Conservation (phyloP, 2,329 filamentous ascomycete genomes). For the Gaeumannomyces tritici region DNA sequence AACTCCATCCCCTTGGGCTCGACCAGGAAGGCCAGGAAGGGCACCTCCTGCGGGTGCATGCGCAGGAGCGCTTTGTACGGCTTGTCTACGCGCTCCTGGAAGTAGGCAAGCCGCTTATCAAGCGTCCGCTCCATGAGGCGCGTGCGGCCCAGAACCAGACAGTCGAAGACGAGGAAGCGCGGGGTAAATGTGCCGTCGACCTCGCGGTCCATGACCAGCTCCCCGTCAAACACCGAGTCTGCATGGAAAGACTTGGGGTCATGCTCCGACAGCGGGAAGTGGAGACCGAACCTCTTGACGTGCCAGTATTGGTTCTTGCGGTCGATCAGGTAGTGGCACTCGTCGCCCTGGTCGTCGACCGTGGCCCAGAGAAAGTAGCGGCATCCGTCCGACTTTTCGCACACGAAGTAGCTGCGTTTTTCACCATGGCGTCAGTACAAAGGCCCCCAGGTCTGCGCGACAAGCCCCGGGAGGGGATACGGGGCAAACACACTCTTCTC, state of each 20-base stretch:
- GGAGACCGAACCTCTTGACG: constrained; percentile 58
- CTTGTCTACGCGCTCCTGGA: constrained; percentile 65
- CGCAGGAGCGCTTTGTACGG: constrained; percentile 57
- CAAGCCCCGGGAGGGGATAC: too few relatives aligned
- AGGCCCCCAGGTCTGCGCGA: not conserved
- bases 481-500: constrained; percentile 53
- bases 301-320: constrained; percentile 97
- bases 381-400: constrained; percentile 96
- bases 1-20: constrained; percentile 86
- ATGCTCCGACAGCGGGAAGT: constrained; percentile 67
- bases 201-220: constrained; percentile 79
- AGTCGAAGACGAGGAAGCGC: constrained; percentile 90
- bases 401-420: constrained; percentile 71
- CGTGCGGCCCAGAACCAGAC: constrained; percentile 69
- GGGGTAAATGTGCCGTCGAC: constrained; percentile 58
- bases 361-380: constrained; percentile 91
- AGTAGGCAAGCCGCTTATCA: constrained; percentile 82
- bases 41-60: constrained; percentile 58
- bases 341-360: constrained; percentile 45
- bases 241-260: constrained; percentile 57
- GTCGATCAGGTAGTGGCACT: constrained; percentile 88
- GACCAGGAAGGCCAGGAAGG: constrained; percentile 67
- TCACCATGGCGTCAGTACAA: constrained; percentile 3
- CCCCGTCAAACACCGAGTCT: constrained; percentile 80
- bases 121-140: constrained; percentile 69